Base-by-base conservation (phyloP, 148 eudicot species). In the Mesembryanthemum crystallinum region DNA sequence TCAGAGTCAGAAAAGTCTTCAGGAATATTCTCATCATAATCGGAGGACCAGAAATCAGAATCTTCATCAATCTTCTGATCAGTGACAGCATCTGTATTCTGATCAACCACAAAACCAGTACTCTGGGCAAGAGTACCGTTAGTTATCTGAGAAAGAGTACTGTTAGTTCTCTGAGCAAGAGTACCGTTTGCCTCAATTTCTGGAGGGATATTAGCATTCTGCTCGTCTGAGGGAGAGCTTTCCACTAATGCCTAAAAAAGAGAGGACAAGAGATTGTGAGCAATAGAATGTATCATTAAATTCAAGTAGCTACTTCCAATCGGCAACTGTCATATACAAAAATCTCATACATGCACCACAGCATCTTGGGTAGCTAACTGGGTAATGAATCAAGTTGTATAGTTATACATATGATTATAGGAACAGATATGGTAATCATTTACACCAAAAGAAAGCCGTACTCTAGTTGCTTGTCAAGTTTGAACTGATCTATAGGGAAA, bases 31-130 rank as follows among this genome's bases (percentile, higher is more conserved):
- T 92, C 94, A 18, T 87, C 82, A 75, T 84, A 86, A 49, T 88
- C 97, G 0, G 97, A 90, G 76, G 94, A 90, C 83, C 78, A 76
- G 24, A 64, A 74, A 83, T 87, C 89, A 55, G 89, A 87, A 81
- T 85, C 81, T 5, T 74, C 71, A 60, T 78, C 80, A 15, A 32
- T 20, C 49, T 82, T 76, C 62, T 81, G 83, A 80, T 85, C 87
- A 74, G 83, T 81, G 67, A 83, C 75, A 17, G 54, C 82, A 78
- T 76, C 75, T n/a, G n/a, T n/a, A n/a, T n/a, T n/a, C n/a, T n/a
- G n/a, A n/a, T n/a, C n/a, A n/a, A n/a, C n/a, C n/a, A n/a, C n/a
- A n/a, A n/a, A n/a, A n/a, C n/a, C n/a, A n/a, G n/a, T n/a, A n/a
- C n/a, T n/a, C n/a, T n/a, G n/a, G n/a, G n/a, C n/a, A n/a, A n/a